Base-by-base conservation (phyloP, 2,329 filamentous ascomycete genomes). In the Verticillium klebahnii region DNA sequence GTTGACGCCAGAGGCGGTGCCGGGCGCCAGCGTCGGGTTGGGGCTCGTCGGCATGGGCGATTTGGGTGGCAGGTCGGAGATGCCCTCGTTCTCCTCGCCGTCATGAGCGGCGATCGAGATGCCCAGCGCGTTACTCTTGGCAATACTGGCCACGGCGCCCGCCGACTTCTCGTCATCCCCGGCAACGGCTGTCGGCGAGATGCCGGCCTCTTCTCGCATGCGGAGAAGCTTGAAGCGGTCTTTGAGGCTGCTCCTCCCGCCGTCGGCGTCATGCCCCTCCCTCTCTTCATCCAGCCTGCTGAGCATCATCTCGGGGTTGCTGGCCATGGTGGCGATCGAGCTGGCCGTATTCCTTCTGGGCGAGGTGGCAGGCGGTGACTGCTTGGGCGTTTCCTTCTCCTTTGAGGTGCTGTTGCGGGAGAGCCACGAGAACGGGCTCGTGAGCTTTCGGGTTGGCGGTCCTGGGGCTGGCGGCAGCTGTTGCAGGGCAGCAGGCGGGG, bases 371-470 rank as follows among this genome's bases (percentile, higher is more conserved):
- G 69, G 69, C 45, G 89, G 83, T 6, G 85, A 82, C 14, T 87
- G 83, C 59, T 85, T 82, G 52, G 79, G 73, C 23, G 72, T 69
- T 9, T 86, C 81, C 66, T 83, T 83, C 4, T 82, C 79, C 69
- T 88, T 88, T 59, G 77, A 79, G 39, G 82, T 81, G 12, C 86
- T 85, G 72, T 83, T 89, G 67, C 92, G 82, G 36, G 91, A 92
- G 45, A 96, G 83, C 88, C 91, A 94, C 45, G 91, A 86, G 69
- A 96, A 96, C n/a, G 90, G 92, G 67, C 91, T 92, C 9, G 91
- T 93, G 61, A 96, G 84, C 74, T 95, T 96, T 70, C 92, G 82
- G 63, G 83, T 67, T 14, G 79, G 76, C 2, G 80, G 76, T 23
- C 64, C 73, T 65, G 64, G 70, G 72, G 60, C 76, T 62, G 45